Percentiles rank a stretch among this genome's conserved stretches.
Evolutionary conservation across 768 basidiomycete genomes (phyloP).

Genomic region (Daedaleopsis nitida): DNA sequence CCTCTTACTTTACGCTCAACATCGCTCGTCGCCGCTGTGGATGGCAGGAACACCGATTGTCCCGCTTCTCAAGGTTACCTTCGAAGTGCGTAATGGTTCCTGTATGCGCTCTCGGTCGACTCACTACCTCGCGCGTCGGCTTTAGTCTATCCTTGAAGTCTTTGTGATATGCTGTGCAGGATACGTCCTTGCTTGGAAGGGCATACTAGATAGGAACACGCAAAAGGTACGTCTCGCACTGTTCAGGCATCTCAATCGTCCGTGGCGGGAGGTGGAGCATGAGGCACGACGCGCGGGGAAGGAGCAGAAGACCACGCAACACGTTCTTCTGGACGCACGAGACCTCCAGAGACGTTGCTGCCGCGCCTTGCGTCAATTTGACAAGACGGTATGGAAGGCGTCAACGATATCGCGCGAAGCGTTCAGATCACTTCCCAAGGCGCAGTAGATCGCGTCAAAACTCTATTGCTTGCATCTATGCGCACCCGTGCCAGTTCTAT

Average conservation of each 20-base stretch:
- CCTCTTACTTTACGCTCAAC: neutral
- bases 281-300: neutral
- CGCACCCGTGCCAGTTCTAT: neutral
- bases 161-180: constrained; percentile 85
- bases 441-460: neutral
- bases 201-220: constrained; percentile 85
- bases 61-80: constrained; percentile 56
- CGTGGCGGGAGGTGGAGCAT: neutral
- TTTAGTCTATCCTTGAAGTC: constrained; percentile 85
- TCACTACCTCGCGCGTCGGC: neutral
- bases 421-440: neutral
- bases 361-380: neutral
- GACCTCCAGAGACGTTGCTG: neutral
- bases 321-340: no score
- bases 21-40: constrained; percentile 1
- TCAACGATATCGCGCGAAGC: neutral
- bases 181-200: constrained; percentile 74
- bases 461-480: neutral
- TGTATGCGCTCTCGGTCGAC: neutral
- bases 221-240: constrained; percentile 64
- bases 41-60: constrained; percentile 37
- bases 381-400: neutral
- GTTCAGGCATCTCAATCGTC: neutral
- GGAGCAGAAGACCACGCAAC: neutral
- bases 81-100: constrained; percentile 44